Evolutionary conservation across 345 rosid species (phyloP).

Genomic region (Lepidium aucheri): DNA sequence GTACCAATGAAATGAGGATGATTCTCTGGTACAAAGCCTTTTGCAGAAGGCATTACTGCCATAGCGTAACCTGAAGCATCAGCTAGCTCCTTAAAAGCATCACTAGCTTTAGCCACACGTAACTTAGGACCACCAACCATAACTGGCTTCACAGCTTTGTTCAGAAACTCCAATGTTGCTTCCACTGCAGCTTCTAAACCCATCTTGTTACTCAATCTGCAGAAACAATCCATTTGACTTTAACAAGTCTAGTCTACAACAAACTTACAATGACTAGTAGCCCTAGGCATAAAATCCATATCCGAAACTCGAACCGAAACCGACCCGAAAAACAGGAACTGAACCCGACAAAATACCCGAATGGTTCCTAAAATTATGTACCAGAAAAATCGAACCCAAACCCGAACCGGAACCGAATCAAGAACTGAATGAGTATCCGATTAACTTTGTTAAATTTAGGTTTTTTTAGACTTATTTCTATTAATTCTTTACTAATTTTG

Average conservation of each 20-base stretch:
- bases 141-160: constrained; percentile 59
- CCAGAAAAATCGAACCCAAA: too few species aligned
- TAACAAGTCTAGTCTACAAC: background rate
- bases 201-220: constrained; percentile 40
- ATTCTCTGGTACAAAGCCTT: constrained; percentile 49
- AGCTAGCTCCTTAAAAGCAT: constrained; percentile 38
- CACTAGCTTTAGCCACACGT: constrained; percentile 37
- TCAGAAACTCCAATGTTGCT: constrained; percentile 41
- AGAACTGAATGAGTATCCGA: too few species aligned
- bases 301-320: too few species aligned
- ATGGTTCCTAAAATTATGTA: too few species aligned
- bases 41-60: constrained; percentile 54
- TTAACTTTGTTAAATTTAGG: too few species aligned
- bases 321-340: too few species aligned
- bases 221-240: background rate
- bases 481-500: too few species aligned
- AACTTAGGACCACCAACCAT: constrained; percentile 49
- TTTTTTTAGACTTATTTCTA: too few species aligned
- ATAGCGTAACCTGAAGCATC: constrained; percentile 44
- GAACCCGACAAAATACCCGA: too few species aligned
- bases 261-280: too few species aligned
- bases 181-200: constrained; percentile 49
- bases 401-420: too few species aligned
- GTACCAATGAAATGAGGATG: constrained; percentile 52
- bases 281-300: too few species aligned